These are phyloP conservation scores for Saccharomyces hybrid DNA, from an alignment of 1,139 yeast species.

Conservation along the genomic window DNA sequence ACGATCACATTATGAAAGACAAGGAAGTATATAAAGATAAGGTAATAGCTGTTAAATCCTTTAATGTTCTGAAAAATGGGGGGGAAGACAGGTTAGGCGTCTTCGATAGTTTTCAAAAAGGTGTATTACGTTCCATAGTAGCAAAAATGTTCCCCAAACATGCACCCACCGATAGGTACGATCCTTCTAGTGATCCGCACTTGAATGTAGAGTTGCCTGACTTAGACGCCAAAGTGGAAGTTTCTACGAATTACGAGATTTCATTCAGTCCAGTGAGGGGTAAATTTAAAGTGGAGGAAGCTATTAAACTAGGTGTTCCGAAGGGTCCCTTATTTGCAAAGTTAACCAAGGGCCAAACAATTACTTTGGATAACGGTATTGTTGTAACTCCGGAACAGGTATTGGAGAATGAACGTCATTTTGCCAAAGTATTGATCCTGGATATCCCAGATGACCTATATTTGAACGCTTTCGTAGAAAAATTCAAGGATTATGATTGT, in stretches of 20 bases:
- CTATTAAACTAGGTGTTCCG: slow-evolving; percentile 61
- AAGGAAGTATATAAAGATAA: slow-evolving; percentile 42
- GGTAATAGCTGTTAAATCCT: slow-evolving; percentile 45
- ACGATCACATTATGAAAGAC: slow-evolving; percentile 37
- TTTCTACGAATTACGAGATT: slow-evolving; percentile 53
- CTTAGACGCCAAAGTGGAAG: slow-evolving; percentile 10
- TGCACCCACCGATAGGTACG: slow-evolving; percentile 26
- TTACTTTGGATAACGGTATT: slow-evolving; percentile 53
- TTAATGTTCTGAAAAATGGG: slow-evolving; percentile 29
- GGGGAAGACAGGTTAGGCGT: background rate
- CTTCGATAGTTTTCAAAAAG: slow-evolving; percentile 9
- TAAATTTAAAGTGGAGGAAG: slow-evolving; percentile 59
- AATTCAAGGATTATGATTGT: slow-evolving; percentile 19
- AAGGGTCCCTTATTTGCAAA: slow-evolving; percentile 53
- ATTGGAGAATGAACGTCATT: slow-evolving; percentile 50
- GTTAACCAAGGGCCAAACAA: slow-evolving; percentile 53
- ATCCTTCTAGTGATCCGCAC: slow-evolving; percentile 32
- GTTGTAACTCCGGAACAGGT: slow-evolving; percentile 64
- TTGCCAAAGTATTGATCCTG: slow-evolving; percentile 55
- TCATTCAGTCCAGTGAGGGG: slow-evolving; percentile 69
- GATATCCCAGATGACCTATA: slow-evolving; percentile 62
- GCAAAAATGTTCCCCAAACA: slow-evolving; percentile 41
- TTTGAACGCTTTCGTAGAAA: slow-evolving; percentile 30
- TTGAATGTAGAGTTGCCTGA: slow-evolving; percentile 34
- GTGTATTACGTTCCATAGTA: slow-evolving; percentile 20